Conservation (phyloP, 257 asterid genomes). For the Echium plantagineum region DNA sequence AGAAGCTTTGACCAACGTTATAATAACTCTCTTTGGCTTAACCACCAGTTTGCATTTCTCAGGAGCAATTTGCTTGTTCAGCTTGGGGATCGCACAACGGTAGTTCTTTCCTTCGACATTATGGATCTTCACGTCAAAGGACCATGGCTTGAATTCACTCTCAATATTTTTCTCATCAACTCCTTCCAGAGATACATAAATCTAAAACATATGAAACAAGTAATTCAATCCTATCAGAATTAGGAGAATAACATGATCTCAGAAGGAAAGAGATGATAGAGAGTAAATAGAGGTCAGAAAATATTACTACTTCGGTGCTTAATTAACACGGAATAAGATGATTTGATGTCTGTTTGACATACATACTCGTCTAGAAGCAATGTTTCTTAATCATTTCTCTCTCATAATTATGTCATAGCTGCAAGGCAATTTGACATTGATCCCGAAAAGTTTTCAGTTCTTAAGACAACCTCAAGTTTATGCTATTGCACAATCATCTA, state of each 20-base stretch:
- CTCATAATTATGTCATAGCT: too few relatives aligned
- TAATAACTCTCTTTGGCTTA: constrained; percentile 62
- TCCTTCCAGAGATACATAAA: constrained; percentile 73
- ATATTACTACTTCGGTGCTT: too few relatives aligned
- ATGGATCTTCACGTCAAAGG: constrained; percentile 62
- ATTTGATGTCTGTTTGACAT: too few relatives aligned
- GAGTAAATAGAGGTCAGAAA: too few relatives aligned
- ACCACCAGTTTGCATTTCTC: constrained; percentile 67
- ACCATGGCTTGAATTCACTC: constrained; percentile 52
- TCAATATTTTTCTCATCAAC: constrained; percentile 67
- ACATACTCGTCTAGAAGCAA: too few relatives aligned
- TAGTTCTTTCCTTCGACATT: constrained; percentile 77
- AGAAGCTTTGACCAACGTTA: constrained; percentile 54
- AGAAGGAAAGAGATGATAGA: too few relatives aligned
- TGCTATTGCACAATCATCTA: neutral
- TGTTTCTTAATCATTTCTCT: too few relatives aligned
- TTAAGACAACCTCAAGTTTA: neutral
- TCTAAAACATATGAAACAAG: constrained; percentile 23
- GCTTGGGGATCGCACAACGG: constrained; percentile 65
- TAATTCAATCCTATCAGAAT: neutral
- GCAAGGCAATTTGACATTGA: too few relatives aligned
- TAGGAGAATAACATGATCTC: neutral
- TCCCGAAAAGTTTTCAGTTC: too few relatives aligned
- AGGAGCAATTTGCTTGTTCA: constrained; percentile 68
- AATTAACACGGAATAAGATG: too few relatives aligned